Conservation (phyloP, 345 rosid genomes). For the Hibiscus mutabilis region DNA sequence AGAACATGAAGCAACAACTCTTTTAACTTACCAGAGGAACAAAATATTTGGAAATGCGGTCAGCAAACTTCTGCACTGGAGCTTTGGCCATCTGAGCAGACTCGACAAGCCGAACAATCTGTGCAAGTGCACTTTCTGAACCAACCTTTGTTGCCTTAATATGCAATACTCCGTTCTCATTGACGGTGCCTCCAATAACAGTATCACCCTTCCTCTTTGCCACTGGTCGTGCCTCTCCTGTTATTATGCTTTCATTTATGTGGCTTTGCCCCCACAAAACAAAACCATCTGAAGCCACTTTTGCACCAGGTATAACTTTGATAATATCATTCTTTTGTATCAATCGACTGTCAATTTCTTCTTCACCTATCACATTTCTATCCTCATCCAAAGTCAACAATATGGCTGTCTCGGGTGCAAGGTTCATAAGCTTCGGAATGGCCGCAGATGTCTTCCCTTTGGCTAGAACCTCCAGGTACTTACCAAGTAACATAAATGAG, state of each 20-base stretch:
- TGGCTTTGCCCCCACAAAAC: slow-evolving; percentile 70
- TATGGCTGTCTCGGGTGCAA: slow-evolving; percentile 69
- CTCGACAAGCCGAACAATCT: slow-evolving; percentile 88
- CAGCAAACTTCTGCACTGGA: slow-evolving; percentile 93
- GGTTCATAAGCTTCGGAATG: slow-evolving; percentile 87
- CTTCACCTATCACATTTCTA: slow-evolving; percentile 57
- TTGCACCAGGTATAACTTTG: slow-evolving; percentile 63
- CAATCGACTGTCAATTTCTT: slow-evolving; percentile 76
- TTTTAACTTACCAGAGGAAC: slow-evolving; percentile 62
- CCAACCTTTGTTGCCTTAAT: slow-evolving; percentile 80
- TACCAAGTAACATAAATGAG: slow-evolving; percentile 81
- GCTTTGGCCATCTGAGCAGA: slow-evolving; percentile 98
- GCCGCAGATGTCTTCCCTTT: slow-evolving; percentile 92
- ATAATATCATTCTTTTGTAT: slow-evolving; percentile 80
- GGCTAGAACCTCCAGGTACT: slow-evolving; percentile 81
- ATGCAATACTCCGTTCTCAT: slow-evolving; percentile 81
- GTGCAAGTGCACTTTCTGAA: slow-evolving; percentile 88
- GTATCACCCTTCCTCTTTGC: slow-evolving; percentile 73
- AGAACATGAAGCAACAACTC: neutral
- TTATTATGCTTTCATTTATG: slow-evolving; percentile 76
- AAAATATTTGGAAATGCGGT: slow-evolving; percentile 74
- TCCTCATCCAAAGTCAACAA: slow-evolving; percentile 49
- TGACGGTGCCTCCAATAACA: slow-evolving; percentile 87
- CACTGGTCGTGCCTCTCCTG: slow-evolving; percentile 70
- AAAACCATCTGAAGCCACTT: slow-evolving; percentile 65